phyloP scores from a whole-genome alignment of 2,329 filamentous ascomycete genomes.

The Mycosphaerella arachidis region DNA sequence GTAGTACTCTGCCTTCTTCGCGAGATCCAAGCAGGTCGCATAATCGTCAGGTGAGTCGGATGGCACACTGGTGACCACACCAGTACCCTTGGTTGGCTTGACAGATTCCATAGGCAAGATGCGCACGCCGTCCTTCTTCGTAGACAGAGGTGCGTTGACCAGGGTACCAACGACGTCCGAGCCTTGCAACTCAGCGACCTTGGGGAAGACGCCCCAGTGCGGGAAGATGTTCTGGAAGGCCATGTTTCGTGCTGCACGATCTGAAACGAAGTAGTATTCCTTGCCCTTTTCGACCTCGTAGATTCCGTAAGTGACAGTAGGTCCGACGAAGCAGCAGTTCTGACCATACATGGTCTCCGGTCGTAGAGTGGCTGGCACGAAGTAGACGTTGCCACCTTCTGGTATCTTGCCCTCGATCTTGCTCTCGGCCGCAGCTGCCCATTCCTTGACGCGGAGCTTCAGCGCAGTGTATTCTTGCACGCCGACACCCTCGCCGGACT shows the following conservation, averaged over 20 bases:
- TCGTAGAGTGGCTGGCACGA: slow-evolving; percentile 85
- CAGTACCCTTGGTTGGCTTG: slow-evolving; percentile 88
- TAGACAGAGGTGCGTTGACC: slow-evolving; percentile 81
- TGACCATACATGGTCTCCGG: slow-evolving; percentile 99
- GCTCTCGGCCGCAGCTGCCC: slow-evolving; percentile 71
- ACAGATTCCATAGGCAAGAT: slow-evolving; percentile 95
- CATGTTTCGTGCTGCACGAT: slow-evolving; percentile 88
- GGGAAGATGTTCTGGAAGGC: slow-evolving; percentile 85
- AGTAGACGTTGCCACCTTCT: slow-evolving; percentile 72
- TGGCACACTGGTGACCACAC: slow-evolving; percentile 91
- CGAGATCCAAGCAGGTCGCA: slow-evolving; percentile 78
- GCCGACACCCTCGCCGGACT: slow-evolving; percentile 72
- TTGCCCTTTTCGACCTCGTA: slow-evolving; percentile 60
- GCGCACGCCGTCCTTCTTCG: slow-evolving; percentile 76
- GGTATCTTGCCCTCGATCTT: slow-evolving; percentile 74
- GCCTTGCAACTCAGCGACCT: slow-evolving; percentile 70
- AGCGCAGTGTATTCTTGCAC: slow-evolving; percentile 90
- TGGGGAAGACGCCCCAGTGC: slow-evolving; percentile 67
- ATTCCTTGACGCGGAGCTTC: slow-evolving; percentile 87
- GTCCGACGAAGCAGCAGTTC: slow-evolving; percentile 90
- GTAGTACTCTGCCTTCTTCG: slow-evolving; percentile 95
- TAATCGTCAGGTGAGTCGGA: slow-evolving; percentile 96
- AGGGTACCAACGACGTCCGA: slow-evolving; percentile 82
- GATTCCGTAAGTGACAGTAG: slow-evolving; percentile 82
- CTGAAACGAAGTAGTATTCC: slow-evolving; percentile 79